Percentiles rank a stretch among this genome's conserved stretches.
Evolutionary conservation across 148 eudicot species (phyloP).

Genomic region (Fagopyrum esculentum): DNA sequence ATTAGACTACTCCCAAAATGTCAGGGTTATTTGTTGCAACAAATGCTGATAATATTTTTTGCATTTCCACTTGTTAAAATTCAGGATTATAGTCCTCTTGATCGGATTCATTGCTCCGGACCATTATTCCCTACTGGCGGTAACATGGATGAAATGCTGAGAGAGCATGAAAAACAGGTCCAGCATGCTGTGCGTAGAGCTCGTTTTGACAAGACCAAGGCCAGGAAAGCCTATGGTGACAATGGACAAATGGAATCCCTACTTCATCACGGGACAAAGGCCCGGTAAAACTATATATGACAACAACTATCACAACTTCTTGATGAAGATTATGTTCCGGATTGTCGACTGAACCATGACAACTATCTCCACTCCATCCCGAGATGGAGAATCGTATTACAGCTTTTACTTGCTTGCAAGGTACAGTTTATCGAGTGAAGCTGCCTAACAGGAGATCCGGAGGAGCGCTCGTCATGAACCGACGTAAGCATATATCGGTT

Average conservation of each 20-base stretch:
- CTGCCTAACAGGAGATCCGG: neutral
- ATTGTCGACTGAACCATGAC: neutral
- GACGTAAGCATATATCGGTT: neutral
- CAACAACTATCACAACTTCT: neutral
- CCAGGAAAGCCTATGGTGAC: slow-evolving; percentile 25
- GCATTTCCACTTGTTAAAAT: neutral
- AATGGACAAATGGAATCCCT: slow-evolving; percentile 53
- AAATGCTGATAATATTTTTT: neutral
- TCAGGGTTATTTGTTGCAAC: too few relatives aligned
- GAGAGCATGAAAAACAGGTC: slow-evolving; percentile 61
- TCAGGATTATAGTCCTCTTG: slow-evolving; percentile 32
- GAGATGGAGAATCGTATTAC: neutral
- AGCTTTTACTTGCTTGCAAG: neutral
- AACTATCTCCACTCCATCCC: neutral
- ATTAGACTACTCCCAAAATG: too few relatives aligned
- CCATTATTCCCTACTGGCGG: slow-evolving; percentile 54
- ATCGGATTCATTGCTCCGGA: slow-evolving; percentile 58
- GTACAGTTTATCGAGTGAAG: neutral
- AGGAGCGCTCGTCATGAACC: neutral
- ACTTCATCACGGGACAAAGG: slow-evolving; percentile 18
- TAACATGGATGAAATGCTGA: slow-evolving; percentile 65
- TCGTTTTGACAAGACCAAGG: slow-evolving; percentile 45
- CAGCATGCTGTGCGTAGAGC: slow-evolving; percentile 66
- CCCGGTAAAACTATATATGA: neutral
- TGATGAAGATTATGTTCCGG: neutral